Percentiles rank a stretch among this genome's conserved stretches.
Conservation (phyloP, 225 moss, liverwort and hornwort genomes). For the Physcomitrium patens region DNA sequence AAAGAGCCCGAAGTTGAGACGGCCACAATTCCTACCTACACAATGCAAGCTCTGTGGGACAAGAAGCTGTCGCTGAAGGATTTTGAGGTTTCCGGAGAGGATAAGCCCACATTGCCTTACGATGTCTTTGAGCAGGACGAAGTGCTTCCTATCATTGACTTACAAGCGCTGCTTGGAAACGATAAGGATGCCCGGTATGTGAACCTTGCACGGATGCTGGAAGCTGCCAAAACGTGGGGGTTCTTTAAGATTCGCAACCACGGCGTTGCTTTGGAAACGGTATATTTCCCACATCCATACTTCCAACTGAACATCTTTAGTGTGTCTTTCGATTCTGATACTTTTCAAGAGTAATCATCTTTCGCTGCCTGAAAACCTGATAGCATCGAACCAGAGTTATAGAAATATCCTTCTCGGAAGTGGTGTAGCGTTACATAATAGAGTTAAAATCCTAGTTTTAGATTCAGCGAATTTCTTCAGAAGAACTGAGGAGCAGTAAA, state of each 20-base stretch:
- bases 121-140: constrained; percentile 30
- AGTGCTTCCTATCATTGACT: constrained; percentile 32
- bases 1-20: too few relatives aligned
- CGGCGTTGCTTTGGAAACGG: constrained; percentile 41
- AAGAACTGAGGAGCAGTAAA: too few relatives aligned
- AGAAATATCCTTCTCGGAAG: too few relatives aligned
- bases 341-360: too few relatives aligned
- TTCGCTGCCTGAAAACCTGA: too few relatives aligned
- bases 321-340: too few relatives aligned
- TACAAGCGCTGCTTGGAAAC: constrained; percentile 21
- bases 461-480: too few relatives aligned
- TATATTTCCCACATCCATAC: constrained; percentile 6
- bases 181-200: constrained; percentile 24
- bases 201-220: constrained; percentile 39
- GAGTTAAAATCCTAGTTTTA: too few relatives aligned
- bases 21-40: neutral
- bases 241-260: constrained; percentile 65
- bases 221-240: constrained; percentile 46
- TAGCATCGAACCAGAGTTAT: too few relatives aligned
- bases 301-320: too few relatives aligned
- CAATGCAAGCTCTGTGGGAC: constrained; percentile 36
- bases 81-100: constrained; percentile 7
- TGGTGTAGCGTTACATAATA: too few relatives aligned
- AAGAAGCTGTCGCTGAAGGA: constrained; percentile 30
- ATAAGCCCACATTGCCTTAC: constrained; percentile 12